phyloP scores from a whole-genome alignment of 768 basidiomycete species.

The Mycena pura region DNA sequence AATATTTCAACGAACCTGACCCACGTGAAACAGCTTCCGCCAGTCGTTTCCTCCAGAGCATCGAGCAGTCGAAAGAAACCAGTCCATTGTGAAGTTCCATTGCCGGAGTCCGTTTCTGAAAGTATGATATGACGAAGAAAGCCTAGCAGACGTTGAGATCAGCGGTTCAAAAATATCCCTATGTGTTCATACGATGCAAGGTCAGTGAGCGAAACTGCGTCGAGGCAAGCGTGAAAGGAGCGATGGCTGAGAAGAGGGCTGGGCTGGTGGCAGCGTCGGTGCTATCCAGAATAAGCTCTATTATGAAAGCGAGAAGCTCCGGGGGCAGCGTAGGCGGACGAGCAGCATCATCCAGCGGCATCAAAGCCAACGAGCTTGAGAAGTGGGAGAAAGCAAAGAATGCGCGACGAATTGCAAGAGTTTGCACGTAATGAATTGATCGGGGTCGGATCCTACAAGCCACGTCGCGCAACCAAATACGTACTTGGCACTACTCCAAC shows the following conservation, averaged over 20 bases:
- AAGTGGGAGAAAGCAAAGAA: too few relatives aligned
- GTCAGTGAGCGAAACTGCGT: conserved; percentile 49
- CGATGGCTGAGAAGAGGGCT: conserved; percentile 41
- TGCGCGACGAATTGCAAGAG: too few relatives aligned
- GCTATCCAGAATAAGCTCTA: conserved; percentile 25
- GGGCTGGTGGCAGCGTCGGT: conserved; percentile 16
- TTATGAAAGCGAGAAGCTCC: conserved; percentile 40
- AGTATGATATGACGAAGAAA: conserved; percentile 43
- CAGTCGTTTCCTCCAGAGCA: conserved; percentile 29
- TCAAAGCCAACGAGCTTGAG: conserved; percentile 46
- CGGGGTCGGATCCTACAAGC: too few relatives aligned
- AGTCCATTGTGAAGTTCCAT: conserved; percentile 31
- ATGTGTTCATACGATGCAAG: conserved; percentile 38
- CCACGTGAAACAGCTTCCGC: conserved; percentile 46
- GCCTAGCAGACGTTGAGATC: conserved; percentile 26
- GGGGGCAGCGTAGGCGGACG: conserved; percentile 32
- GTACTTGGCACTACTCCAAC: conserved; percentile 12
- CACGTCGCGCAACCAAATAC: too few relatives aligned
- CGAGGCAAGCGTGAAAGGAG: conserved; percentile 49
- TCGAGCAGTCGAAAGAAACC: conserved; percentile 31
- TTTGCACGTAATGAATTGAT: too few relatives aligned
- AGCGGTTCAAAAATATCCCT: background rate
- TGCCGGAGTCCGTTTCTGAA: conserved; percentile 1
- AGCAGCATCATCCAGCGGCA: background rate
- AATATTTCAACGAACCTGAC: conserved; percentile 48